These are phyloP conservation scores for Brassica balearica DNA, from an alignment of 441 rosid genomes.

Conservation along the genomic window DNA sequence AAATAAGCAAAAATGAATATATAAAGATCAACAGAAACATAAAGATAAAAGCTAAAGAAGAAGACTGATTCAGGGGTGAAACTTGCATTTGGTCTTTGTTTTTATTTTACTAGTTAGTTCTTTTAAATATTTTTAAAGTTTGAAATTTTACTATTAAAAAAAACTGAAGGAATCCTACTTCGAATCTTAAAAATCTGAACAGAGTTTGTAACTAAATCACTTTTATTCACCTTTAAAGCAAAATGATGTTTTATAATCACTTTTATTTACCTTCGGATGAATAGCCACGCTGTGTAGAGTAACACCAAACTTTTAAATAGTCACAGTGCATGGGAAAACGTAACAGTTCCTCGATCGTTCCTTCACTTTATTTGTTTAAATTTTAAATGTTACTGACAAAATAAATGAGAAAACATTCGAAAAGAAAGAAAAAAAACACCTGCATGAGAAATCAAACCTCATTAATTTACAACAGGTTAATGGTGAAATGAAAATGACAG, in stretches of 20 bases:
- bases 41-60: neutral
- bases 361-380: constrained; percentile 1
- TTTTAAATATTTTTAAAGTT: neutral
- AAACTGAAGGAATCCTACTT: constrained; percentile 26
- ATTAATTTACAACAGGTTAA: constrained; percentile 24
- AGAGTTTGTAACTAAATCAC: constrained; percentile 11
- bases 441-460: constrained; percentile 18
- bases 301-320: constrained; percentile 11
- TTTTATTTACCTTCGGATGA: constrained; percentile 35
- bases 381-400: neutral
- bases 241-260: constrained; percentile 1
- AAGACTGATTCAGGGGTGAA: constrained; percentile 21
- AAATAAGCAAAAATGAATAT: constrained; percentile 4
- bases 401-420: constrained; percentile 17
- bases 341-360: constrained; percentile 14
- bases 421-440: neutral
- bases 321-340: constrained; percentile 33
- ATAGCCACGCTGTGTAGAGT: constrained; percentile 36
- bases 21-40: neutral
- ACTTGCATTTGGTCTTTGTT: constrained; percentile 40
- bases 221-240: constrained; percentile 6
- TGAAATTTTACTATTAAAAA: neutral
- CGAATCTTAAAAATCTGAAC: constrained; percentile 31
- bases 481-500: neutral
- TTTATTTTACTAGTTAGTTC: constrained; percentile 20